Evolutionary conservation across 805 yeast genomes (phyloP), one percentile per base, ranked within the genome.

Genomic region (Wickerhamomyces rabaulensis): DNA sequence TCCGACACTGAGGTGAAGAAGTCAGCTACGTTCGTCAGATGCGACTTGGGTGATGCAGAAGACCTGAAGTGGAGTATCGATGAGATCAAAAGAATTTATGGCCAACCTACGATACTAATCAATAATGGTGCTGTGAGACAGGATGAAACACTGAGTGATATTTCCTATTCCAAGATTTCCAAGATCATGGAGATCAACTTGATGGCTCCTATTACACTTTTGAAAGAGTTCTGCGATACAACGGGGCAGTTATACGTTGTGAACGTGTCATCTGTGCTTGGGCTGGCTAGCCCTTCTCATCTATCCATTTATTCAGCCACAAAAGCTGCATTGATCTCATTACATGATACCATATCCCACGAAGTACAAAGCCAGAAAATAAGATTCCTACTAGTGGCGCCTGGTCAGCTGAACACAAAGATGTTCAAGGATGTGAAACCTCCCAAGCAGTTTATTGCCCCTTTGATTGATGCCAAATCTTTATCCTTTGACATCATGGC

Each of bases 61-160:
- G 69, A 71, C 10, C 73, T 87, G 7, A 53, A 61, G 15, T 53
- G 55, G 1, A 60, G 66, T 15, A 73, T 79, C 10, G 59, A 61
- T 6, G 45, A 40, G 7, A 76, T 88, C 21, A 60, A 60, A 23
- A 39, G 55, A 22, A 68, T 73, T 27, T 55, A 78, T 36, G 87
- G 89, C 4, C 33, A 38, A 0, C 81, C 86, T 1, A 75, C 90
- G 0, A 69, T 88, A 1, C 67, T 91, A 13, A 72, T 91, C 42
- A 90, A 89, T 62, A 91, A 90, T 63, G 97, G 97, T 1, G 97
- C 89, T 0, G 74, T 87, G 17, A 70, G 85, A 38, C 71, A 70
- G 9, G 82, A 54, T 40, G 75, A 76, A 51, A 58, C 76, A 2
- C 55, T 87, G 0, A 51, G 74, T 2, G 79, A 82, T 10, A 54